Base-by-base conservation (phyloP, 768 basidiomycete genomes). In the Lactarius vividus region DNA sequence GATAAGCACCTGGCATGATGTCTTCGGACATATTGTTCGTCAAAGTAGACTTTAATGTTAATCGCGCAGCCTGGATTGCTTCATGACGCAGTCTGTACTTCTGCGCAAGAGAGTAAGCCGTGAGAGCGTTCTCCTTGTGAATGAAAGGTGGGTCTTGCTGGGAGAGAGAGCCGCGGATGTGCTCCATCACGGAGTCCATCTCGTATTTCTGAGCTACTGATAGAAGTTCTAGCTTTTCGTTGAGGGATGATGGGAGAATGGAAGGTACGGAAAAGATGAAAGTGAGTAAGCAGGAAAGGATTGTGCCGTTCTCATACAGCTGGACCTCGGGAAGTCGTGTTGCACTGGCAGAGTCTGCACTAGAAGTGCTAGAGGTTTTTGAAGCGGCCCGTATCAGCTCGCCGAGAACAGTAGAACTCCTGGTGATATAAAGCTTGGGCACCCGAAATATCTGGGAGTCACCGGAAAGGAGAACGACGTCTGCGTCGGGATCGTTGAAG, bases 381-480 rank as follows among this genome's bases (percentile, higher is more conserved):
- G 37, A 54, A 54, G 28, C 28, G 3, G 52, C 9, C 16, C 33
- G 39, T 31, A 64, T 33, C 20, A 28, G 20, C 3, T 39, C 35
- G 33, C 70, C 69, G 67, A 83, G 77, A 20, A 83, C 73, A 1
- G 79, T 70, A 20, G 80, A 83, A 4, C 80, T 78, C 64, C 74
- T 77, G 39, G 76, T 75, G 40, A 85, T 69, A 40, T 81, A 76
- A 53, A 79, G 65, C 54, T 76, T 79, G 70, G 80, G 78, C 35
- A 84, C 74, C 44, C 77, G 79, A 70, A 84, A 84, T 10, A 75
- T 69, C 3, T 78, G 76, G 9, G 75, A 77, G 62, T 84, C 82
- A 2, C 75, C 70, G 8, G 82, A 78, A 52, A 76, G 76, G 42
- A 84, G 72, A 44, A 80, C 73, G 64, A 82, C 70, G 64, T 83